Evolutionary conservation across 1,284 basidiomycete genomes (phyloP).

Genomic region (Chondrostereum purpureum): DNA sequence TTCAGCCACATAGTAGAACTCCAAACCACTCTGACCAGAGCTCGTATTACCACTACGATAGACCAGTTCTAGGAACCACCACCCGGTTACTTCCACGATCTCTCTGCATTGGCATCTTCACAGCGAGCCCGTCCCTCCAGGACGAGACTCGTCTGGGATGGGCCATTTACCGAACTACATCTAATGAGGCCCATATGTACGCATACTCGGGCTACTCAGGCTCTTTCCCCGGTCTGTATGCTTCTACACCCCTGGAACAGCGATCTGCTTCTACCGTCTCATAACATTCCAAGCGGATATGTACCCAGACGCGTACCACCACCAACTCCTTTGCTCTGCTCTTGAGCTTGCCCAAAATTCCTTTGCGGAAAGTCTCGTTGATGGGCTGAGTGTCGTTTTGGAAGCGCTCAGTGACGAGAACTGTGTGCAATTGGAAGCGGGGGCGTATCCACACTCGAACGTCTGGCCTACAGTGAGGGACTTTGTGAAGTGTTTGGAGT

Average conservation of each 20-base stretch:
- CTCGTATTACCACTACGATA: too few species aligned
- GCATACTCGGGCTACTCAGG: neutral
- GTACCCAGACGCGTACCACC: neutral
- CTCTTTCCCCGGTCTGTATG: neutral
- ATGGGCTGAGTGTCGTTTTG: neutral
- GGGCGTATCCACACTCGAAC: too few species aligned
- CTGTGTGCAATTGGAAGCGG: neutral
- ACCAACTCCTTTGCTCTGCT: neutral
- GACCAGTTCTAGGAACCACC: neutral
- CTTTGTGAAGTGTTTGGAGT: neutral
- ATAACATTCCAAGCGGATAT: neutral
- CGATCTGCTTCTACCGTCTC: neutral
- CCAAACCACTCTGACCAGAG: too few species aligned
- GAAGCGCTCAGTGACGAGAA: neutral
- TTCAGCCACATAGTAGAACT: too few species aligned
- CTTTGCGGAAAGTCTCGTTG: neutral
- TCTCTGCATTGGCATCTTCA: neutral
- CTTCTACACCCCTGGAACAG: neutral
- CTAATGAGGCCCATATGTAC: neutral
- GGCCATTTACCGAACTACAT: neutral
- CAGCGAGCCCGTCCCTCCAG: neutral
- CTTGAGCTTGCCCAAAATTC: neutral
- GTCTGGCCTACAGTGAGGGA: too few species aligned
- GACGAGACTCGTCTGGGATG: neutral
- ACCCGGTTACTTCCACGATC: neutral